A percentile compares a stretch with the other conserved stretches of the same genome.
Evolutionary conservation across 768 basidiomycete species (phyloP).

Genomic region (Rhizopogon vulgaris): DNA sequence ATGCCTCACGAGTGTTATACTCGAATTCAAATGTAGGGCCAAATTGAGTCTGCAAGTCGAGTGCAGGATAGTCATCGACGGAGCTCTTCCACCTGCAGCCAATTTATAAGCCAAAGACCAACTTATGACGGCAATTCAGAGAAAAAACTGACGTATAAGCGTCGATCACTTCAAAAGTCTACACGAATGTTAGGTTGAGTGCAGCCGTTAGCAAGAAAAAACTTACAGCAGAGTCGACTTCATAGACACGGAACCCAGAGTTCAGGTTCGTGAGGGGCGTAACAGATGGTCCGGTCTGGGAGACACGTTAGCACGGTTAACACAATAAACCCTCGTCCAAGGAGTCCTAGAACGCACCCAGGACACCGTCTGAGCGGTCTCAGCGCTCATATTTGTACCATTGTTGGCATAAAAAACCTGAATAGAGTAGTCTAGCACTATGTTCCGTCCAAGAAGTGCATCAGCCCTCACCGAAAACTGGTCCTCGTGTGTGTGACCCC

Average conservation of each 20-base stretch:
- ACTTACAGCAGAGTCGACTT: slow-evolving; percentile 50
- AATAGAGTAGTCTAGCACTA: not conserved
- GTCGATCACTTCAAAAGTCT: slow-evolving; percentile 77
- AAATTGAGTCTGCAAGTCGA: slow-evolving; percentile 47
- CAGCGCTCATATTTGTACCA: slow-evolving; percentile 49
- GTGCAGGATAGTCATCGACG: slow-evolving; percentile 49
- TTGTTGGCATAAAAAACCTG: slow-evolving; percentile 74
- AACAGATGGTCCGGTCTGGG: slow-evolving; percentile 61
- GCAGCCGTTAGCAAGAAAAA: not conserved
- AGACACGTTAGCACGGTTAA: slow-evolving; percentile 4
- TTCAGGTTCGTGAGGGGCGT: slow-evolving; percentile 69
- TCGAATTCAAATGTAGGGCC: slow-evolving; percentile 62
- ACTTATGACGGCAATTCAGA: not conserved
- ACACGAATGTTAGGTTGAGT: not conserved
- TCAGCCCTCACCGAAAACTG: slow-evolving; percentile 47
- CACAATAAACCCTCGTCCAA: not conserved
- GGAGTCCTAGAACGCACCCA: slow-evolving; percentile 35
- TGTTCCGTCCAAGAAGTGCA: not conserved
- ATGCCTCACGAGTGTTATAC: slow-evolving; percentile 65
- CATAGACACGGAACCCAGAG: slow-evolving; percentile 56
- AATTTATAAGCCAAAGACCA: not conserved
- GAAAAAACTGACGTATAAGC: slow-evolving; percentile 58
- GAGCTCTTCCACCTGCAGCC: slow-evolving; percentile 54
- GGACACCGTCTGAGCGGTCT: slow-evolving; percentile 49
- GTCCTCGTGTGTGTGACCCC: slow-evolving; percentile 74